Base-by-base conservation (phyloP, 2,329 filamentous ascomycete genomes). In the Lachnellula arida region DNA sequence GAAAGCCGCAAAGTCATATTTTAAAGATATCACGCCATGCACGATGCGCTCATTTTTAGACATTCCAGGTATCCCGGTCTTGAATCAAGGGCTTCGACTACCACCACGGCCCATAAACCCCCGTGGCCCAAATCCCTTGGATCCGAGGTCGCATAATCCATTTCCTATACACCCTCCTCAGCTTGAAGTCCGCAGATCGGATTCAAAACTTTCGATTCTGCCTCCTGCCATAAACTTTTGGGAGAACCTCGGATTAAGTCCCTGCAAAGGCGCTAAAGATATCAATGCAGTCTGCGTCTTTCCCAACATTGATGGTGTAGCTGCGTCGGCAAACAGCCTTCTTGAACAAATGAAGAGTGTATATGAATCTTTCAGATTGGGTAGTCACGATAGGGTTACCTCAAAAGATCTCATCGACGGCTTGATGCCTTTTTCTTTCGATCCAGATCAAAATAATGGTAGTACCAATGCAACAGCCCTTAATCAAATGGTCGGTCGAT, bases 171-270 rank as follows among this genome's bases (percentile, higher is more conserved):
- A 81, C 1, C 76, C 84, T 0, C 89, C 89, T 1, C 86, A 89
- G 65, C 74, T 94, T 39, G 85, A 89, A 61, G 76, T 95, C 11
- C 85, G 86, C 49, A 80, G 89, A 52, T 81, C 84, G 19, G 87
- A 91, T 40, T 78, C 79, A 1, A 81, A 81, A 48, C 80, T 91
- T 54, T 89, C 91, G 11, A 76, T 95, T 40, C 75, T 93, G 22
- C 88, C 90, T 2, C 82, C 89, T 0, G 87, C 88, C 0, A 75
- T 93, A 19, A 75, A 80, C 1, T 96, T 94, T 66, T 95, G 90
- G 91, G 89, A 94, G 67, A 85, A 86, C 47, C 74, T 95, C 17
- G 88, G 89, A 0, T 77, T 96, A 1, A 83, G 83, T 1, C 90
- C 90, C 3, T 82, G 82, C 8, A 82, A 82, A 56, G 87, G 88